These are phyloP conservation scores for Fusarium scirpi DNA, from an alignment of 2,329 filamentous ascomycete species.

Conservation along the genomic window DNA sequence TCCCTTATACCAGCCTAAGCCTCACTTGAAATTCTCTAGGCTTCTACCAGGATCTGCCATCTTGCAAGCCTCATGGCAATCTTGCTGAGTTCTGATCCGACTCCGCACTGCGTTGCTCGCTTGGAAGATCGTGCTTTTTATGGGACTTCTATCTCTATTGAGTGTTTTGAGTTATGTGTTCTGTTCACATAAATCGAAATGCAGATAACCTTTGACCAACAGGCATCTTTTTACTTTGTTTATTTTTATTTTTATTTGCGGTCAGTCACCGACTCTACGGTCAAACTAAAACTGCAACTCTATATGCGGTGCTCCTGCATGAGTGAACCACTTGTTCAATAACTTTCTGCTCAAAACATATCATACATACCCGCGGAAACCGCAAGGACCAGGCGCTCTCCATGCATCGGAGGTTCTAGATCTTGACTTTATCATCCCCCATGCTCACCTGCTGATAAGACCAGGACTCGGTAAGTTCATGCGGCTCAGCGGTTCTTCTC, in stretches of 20 bases:
- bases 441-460: slow-evolving; percentile 30
- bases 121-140: slow-evolving; percentile 16
- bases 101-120: slow-evolving; percentile 23
- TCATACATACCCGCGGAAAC: slow-evolving; percentile 22
- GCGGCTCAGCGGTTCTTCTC: slow-evolving; percentile 24
- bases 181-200: neutral
- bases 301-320: neutral
- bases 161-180: neutral
- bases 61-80: slow-evolving; percentile 21
- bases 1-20: slow-evolving; percentile 16
- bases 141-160: slow-evolving; percentile 8
- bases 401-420: slow-evolving; percentile 35
- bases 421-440: slow-evolving; percentile 12
- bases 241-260: neutral
- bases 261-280: neutral
- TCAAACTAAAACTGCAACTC: neutral
- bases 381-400: slow-evolving; percentile 21
- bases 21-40: slow-evolving; percentile 38
- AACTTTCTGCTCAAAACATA: neutral
- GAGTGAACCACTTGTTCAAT: neutral
- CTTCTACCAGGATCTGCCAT: slow-evolving; percentile 36
- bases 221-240: neutral
- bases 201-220: neutral
- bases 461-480: slow-evolving; percentile 6
- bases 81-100: slow-evolving; percentile 18